Percentiles rank a stretch among this genome's conserved stretches.
Evolutionary conservation across 2,329 filamentous ascomycete species (phyloP).

Genomic region (Xylaria sp.): DNA sequence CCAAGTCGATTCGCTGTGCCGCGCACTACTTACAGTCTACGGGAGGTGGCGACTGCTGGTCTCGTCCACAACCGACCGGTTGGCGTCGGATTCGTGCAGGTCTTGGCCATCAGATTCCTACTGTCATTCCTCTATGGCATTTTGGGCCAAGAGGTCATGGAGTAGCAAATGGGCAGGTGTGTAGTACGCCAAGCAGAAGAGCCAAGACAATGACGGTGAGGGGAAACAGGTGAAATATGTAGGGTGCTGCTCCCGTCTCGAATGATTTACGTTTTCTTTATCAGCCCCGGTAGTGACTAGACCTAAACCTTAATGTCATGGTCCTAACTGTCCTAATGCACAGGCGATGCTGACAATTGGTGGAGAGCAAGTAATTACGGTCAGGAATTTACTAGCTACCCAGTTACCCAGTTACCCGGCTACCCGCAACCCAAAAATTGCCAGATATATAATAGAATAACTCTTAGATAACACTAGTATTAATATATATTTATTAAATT

Average conservation of each 20-base stretch:
- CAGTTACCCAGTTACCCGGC: no score
- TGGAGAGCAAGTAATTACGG: not conserved
- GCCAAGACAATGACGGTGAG: constrained; percentile 11
- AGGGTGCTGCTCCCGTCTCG: not conserved
- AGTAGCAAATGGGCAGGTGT: constrained; percentile 6
- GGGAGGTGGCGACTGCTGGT: not conserved
- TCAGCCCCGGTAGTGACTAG: not conserved
- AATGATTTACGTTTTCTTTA: constrained; percentile 1
- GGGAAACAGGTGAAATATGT: not conserved
- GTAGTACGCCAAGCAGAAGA: constrained; percentile 18
- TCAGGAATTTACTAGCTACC: no score
- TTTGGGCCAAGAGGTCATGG: constrained; percentile 12
- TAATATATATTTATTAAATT: no score
- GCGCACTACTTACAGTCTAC: not conserved
- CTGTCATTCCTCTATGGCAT: not conserved
- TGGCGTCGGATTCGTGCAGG: constrained; percentile 15
- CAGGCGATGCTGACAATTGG: not conserved
- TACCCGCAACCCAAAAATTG: no score
- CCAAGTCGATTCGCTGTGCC: constrained; percentile 2
- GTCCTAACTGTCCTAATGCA: not conserved
- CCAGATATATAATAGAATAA: no score
- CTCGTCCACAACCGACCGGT: not conserved
- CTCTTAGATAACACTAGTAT: no score
- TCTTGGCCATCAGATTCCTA: constrained; percentile 10
- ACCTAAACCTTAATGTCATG: not conserved